These are phyloP conservation scores for Leccinellum rugosiceps DNA, from an alignment of 768 basidiomycete species.

Conservation along the genomic window DNA sequence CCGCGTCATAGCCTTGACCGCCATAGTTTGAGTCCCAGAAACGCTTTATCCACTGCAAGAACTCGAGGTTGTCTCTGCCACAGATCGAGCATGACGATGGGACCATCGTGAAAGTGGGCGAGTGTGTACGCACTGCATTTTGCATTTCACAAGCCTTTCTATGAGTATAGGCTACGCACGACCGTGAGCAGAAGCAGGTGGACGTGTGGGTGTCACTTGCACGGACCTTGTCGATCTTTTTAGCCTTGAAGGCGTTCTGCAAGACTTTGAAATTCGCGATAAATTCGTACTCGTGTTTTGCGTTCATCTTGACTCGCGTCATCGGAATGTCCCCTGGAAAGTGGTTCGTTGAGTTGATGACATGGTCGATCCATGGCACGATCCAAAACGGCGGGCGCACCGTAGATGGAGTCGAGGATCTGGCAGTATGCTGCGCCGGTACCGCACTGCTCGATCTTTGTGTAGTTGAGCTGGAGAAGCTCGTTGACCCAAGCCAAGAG, in stretches of 20 bases:
- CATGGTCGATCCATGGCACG: constrained; percentile 17
- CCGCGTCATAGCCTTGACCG: constrained; percentile 84
- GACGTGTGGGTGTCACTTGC: constrained; percentile 13
- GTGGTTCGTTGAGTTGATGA: constrained; percentile 9
- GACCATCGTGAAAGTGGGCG: neutral
- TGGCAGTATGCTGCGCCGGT: constrained; percentile 93
- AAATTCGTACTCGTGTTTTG: constrained; percentile 95
- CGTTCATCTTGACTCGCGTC: constrained; percentile 91
- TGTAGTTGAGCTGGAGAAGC: constrained; percentile 85
- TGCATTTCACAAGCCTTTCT: constrained; percentile 94
- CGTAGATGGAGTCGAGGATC: constrained; percentile 91
- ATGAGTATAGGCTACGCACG: constrained; percentile 80
- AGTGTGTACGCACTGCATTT: constrained; percentile 83
- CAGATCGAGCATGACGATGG: constrained; percentile 14
- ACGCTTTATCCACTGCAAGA: constrained; percentile 94
- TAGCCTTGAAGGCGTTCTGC: constrained; percentile 86
- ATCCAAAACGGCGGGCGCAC: constrained; percentile 41
- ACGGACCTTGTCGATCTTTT: constrained; percentile 90
- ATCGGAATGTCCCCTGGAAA: constrained; percentile 83
- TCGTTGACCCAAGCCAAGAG: constrained; percentile 93
- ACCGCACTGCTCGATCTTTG: constrained; percentile 90
- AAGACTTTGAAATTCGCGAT: constrained; percentile 94
- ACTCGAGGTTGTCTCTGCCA: constrained; percentile 92
- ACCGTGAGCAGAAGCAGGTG: constrained; percentile 5
- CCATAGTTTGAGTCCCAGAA: constrained; percentile 94